Percentiles rank a stretch among this genome's conserved stretches.
Evolutionary conservation across 1,284 basidiomycete genomes (phyloP).

Genomic region (Rhodotorula sp.): DNA sequence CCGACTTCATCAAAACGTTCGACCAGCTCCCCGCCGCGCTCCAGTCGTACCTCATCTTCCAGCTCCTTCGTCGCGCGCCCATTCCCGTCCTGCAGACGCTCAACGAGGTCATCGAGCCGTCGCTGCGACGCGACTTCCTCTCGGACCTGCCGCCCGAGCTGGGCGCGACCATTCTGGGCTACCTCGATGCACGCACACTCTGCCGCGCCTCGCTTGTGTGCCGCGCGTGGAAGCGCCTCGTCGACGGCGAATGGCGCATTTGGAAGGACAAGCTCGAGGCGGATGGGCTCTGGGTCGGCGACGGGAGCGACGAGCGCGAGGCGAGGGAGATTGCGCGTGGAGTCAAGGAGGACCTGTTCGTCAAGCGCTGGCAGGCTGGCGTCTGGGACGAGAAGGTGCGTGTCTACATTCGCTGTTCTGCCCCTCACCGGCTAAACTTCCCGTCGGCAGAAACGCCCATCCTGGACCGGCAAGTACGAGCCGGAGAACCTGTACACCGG

Average conservation of each 20-base stretch:
- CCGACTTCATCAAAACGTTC: conserved; percentile 72
- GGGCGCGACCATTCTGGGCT: conserved; percentile 74
- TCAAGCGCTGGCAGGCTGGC: conserved; percentile 40
- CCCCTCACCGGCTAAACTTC: too few species aligned
- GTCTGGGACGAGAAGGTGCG: conserved; percentile 41
- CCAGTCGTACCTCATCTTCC: conserved; percentile 81
- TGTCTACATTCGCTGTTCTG: neutral
- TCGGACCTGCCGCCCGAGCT: conserved; percentile 81
- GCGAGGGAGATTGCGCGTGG: conserved; percentile 38
- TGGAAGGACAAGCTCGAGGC: conserved; percentile 77
- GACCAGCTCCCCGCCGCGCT: conserved; percentile 67
- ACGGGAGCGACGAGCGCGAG: conserved; percentile 57
- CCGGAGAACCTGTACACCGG: conserved; percentile 17
- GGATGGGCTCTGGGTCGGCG: conserved; percentile 81
- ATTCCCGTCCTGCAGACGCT: conserved; percentile 77
- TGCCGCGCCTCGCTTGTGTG: conserved; percentile 78
- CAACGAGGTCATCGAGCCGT: conserved; percentile 77
- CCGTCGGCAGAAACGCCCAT: conserved; percentile 5
- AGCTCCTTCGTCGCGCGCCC: conserved; percentile 77
- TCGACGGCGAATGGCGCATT: conserved; percentile 74
- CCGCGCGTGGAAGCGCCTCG: conserved; percentile 74
- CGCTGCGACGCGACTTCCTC: conserved; percentile 81
- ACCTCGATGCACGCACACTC: conserved; percentile 71
- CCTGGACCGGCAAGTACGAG: conserved; percentile 33
- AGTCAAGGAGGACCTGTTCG: conserved; percentile 36